Evolutionary conservation across 169 alveolate species (phyloP).

Genomic region (Cryptosporidium xiaoi): DNA sequence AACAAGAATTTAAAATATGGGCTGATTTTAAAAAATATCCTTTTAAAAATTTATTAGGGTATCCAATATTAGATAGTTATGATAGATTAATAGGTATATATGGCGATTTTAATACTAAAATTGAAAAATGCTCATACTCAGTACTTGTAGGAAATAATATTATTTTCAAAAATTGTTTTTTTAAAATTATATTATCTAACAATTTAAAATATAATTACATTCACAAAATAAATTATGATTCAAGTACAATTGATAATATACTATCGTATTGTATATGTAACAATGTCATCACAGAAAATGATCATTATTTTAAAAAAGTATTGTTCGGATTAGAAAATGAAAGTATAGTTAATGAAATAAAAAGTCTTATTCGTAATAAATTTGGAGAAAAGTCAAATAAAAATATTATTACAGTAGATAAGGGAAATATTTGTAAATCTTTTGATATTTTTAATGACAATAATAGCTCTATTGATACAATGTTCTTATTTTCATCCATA

Average conservation of each 20-base stretch:
- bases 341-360: neutral
- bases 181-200: conserved; percentile 3
- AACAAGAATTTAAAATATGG: conserved; percentile 4
- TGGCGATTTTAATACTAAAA: conserved; percentile 31
- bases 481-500: conserved; percentile 8
- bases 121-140: conserved; percentile 1
- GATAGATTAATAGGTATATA: conserved; percentile 36
- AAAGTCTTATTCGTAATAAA: neutral
- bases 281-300: too few relatives aligned
- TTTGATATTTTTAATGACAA: neutral
- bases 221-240: conserved; percentile 1
- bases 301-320: neutral
- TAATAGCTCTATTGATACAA: neutral
- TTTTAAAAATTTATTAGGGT: conserved; percentile 3
- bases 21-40: conserved; percentile 37
- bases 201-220: neutral
- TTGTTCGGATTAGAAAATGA: conserved; percentile 15
- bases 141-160: conserved; percentile 8
- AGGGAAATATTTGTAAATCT: neutral
- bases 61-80: conserved; percentile 28
- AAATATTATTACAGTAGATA: neutral
- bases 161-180: conserved; percentile 8
- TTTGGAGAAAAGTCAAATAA: too few relatives aligned
- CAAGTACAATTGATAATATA: conserved; percentile 6
- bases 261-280: conserved; percentile 2